Conservation (phyloP, 306 rosid species). For the Inga leiocalycina region DNA sequence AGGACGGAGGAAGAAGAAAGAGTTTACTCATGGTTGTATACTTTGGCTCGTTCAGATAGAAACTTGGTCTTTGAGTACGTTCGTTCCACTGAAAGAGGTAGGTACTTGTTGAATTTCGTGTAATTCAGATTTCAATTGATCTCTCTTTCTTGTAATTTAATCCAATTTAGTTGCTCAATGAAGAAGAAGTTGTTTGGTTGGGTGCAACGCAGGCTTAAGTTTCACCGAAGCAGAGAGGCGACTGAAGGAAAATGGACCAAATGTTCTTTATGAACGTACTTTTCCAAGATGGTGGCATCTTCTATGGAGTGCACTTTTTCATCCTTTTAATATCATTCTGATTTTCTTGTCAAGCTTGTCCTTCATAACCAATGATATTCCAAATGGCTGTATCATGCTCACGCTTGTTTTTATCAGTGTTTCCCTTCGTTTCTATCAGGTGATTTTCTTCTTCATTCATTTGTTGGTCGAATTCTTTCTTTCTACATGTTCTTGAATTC, state of each 20-base stretch:
- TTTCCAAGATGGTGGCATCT: conserved; percentile 80
- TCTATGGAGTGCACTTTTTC: conserved; percentile 77
- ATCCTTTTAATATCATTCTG: conserved; percentile 78
- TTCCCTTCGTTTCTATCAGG: conserved; percentile 79
- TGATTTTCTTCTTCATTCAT: conserved; percentile 16
- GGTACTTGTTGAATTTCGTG: background rate
- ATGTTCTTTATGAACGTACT: conserved; percentile 63
- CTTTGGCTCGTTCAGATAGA: conserved; percentile 70
- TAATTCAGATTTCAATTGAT: background rate
- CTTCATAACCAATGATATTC: conserved; percentile 57
- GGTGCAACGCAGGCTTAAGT: conserved; percentile 76
- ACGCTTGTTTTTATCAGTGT: conserved; percentile 74
- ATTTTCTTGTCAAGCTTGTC: conserved; percentile 67
- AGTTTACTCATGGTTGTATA: conserved; percentile 72
- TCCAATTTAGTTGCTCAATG: background rate
- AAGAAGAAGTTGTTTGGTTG: conserved; percentile 24
- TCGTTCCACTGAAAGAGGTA: conserved; percentile 83
- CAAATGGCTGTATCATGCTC: conserved; percentile 80
- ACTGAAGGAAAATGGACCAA: conserved; percentile 71
- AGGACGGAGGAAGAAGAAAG: conserved; percentile 73
- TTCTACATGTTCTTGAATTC: background rate
- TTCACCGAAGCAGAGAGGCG: conserved; percentile 81
- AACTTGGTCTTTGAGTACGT: conserved; percentile 77
- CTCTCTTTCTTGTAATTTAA: background rate
- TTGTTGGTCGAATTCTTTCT: background rate